Percentiles rank a stretch among this genome's conserved stretches.
phyloP scores from a whole-genome alignment of 2,329 filamentous ascomycete species.

The Colletotrichum sp. region DNA sequence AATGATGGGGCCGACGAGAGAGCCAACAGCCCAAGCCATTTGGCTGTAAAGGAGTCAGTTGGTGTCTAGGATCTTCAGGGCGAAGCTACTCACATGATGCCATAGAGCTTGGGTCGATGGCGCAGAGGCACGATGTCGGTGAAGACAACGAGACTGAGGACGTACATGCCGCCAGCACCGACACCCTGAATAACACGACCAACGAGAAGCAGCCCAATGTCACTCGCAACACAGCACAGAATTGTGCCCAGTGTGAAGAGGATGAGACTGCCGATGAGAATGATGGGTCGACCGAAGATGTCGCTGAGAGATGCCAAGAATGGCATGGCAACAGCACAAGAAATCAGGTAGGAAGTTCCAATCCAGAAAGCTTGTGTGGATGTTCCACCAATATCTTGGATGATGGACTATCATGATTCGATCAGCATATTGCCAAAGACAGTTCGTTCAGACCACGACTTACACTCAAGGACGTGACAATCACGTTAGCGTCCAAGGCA shows the following conservation, averaged over 20 bases:
- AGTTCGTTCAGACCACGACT: not conserved
- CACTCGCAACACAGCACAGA: constrained; percentile 38
- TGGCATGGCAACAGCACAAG: constrained; percentile 31
- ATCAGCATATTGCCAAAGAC: not conserved
- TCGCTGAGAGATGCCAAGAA: constrained; percentile 36
- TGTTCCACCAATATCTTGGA: constrained; percentile 27
- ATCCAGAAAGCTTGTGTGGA: constrained; percentile 33
- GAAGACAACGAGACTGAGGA: constrained; percentile 43
- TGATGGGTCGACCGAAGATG: constrained; percentile 38
- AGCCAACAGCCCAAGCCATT: constrained; percentile 44
- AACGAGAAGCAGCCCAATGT: constrained; percentile 37
- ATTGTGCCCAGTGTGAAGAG: constrained; percentile 50
- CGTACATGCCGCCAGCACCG: constrained; percentile 46
- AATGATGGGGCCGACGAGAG: constrained; percentile 43
- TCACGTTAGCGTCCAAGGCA: constrained; percentile 18
- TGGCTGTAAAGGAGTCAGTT: constrained; percentile 20
- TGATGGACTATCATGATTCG: constrained; percentile 22
- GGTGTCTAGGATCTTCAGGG: too few relatives aligned
- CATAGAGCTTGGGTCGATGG: constrained; percentile 45
- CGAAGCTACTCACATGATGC: constrained; percentile 33
- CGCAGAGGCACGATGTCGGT: constrained; percentile 47
- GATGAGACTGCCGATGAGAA: constrained; percentile 35
- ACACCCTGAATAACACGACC: constrained; percentile 45
- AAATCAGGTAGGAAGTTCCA: constrained; percentile 31
- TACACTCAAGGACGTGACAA: constrained; percentile 17